Percentiles rank a stretch among this genome's conserved stretches.
phyloP scores from a whole-genome alignment of 192 early-diverging fungal genomes.

The Lobulomyces angularis region DNA sequence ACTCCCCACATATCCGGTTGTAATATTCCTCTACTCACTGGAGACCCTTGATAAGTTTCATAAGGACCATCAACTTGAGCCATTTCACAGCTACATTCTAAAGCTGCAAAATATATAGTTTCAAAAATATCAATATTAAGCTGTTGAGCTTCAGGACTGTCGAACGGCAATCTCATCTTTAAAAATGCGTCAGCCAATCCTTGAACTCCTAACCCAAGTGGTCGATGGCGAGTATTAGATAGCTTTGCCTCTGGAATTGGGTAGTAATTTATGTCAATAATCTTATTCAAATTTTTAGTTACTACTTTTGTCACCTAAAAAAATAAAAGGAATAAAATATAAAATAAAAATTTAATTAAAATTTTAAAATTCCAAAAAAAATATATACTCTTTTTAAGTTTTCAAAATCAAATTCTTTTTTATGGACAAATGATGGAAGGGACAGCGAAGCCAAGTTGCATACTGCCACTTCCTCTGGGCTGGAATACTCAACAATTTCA shows the following conservation, averaged over 20 bases:
- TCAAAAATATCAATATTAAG: constrained; percentile 88
- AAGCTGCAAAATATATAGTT: constrained; percentile 88
- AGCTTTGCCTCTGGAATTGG: constrained; percentile 73
- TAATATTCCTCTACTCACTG: constrained; percentile 74
- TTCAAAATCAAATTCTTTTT: constrained; percentile 76
- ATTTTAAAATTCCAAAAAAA: background rate
- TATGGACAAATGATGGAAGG: constrained; percentile 70
- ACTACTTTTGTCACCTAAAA: constrained; percentile 77
- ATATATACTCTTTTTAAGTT: constrained; percentile 54
- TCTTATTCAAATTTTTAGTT: constrained; percentile 85
- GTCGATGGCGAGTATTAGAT: constrained; percentile 90
- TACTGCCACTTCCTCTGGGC: constrained; percentile 91
- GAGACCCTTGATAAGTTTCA: constrained; percentile 75
- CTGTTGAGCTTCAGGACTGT: constrained; percentile 66
- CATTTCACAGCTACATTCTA: constrained; percentile 85
- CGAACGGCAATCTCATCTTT: constrained; percentile 87
- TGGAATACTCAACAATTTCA: constrained; percentile 93
- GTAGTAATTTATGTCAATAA: constrained; percentile 96
- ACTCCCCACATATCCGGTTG: constrained; percentile 93
- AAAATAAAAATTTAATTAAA: no score
- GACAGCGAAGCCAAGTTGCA: constrained; percentile 95
- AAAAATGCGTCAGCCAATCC: constrained; percentile 95
- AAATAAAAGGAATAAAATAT: no score
- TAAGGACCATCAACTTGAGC: constrained; percentile 70
- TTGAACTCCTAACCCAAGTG: constrained; percentile 95